Evolutionary conservation across 2,329 filamentous ascomycete genomes (phyloP).

Genomic region (Colletotrichum lentis): DNA sequence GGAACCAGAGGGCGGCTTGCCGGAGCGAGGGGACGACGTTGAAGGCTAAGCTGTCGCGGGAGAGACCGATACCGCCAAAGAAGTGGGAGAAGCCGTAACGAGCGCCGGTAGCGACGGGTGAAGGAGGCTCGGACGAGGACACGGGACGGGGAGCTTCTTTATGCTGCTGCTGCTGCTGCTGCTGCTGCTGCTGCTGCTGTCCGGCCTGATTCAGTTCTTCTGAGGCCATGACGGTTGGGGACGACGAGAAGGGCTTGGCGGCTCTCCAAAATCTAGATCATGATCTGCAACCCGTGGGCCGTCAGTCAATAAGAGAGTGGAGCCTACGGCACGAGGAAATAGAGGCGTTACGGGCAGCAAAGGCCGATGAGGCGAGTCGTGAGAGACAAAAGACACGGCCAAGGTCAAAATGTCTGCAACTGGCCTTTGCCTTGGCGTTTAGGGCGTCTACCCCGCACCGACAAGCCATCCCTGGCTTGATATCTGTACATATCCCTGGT

Average conservation of each 20-base stretch:
- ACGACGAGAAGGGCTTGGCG: neutral
- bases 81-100: constrained; percentile 31
- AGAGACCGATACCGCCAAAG: constrained; percentile 23
- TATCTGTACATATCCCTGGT: neutral
- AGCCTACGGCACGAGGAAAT: neutral
- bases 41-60: constrained; percentile 1
- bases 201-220: constrained; percentile 16
- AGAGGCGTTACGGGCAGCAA: too few relatives aligned
- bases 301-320: neutral
- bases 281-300: neutral
- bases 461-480: neutral
- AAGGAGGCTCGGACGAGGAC: constrained; percentile 47
- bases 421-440: constrained; percentile 26
- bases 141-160: constrained; percentile 22
- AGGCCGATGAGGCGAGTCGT: neutral
- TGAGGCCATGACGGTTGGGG: constrained; percentile 18
- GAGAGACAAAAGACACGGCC: neutral
- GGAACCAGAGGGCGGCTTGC: constrained; percentile 24
- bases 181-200: neutral
- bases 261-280: neutral
- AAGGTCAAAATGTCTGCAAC: constrained; percentile 8
- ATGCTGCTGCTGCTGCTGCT: neutral
- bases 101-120: constrained; percentile 28
- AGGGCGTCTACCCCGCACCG: constrained; percentile 15
- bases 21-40: constrained; percentile 6